A percentile compares a stretch with the other conserved stretches of the same genome.
phyloP scores from a whole-genome alignment of 1,284 basidiomycete genomes.

The Leccinum solheimii region DNA sequence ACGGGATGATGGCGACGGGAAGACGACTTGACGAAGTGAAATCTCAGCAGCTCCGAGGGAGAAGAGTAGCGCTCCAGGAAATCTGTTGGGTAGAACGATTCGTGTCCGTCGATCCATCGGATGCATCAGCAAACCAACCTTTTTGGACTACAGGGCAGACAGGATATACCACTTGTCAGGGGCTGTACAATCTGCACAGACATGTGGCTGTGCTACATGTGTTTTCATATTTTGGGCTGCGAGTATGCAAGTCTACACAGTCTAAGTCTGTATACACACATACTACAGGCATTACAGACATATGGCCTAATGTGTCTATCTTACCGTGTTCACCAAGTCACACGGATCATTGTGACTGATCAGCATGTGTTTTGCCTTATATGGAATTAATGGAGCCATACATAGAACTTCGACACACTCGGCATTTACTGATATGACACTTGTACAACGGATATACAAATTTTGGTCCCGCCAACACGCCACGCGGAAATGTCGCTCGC shows the following conservation, averaged over 20 bases:
- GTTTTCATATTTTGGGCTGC: not conserved
- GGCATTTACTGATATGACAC: too few species aligned
- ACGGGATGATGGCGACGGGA: too few species aligned
- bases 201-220: not conserved
- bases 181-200: not conserved
- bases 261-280: not conserved
- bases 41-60: constrained; percentile 32
- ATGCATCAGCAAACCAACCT: constrained; percentile 31
- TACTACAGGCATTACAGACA: too few species aligned
- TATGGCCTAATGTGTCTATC: too few species aligned
- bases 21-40: constrained; percentile 33
- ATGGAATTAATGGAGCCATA: too few species aligned
- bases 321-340: too few species aligned
- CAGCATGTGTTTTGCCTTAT: too few species aligned
- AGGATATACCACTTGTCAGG: not conserved
- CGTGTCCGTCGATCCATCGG: constrained; percentile 59
- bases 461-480: too few species aligned
- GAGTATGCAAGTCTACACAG: not conserved
- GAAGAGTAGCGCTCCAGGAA: constrained; percentile 55
- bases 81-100: constrained; percentile 48
- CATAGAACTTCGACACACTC: too few species aligned
- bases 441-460: too few species aligned
- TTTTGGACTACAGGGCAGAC: not conserved
- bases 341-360: too few species aligned
- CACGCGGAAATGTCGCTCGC: constrained; percentile 43